A percentile compares a stretch with the other conserved stretches of the same genome.
Evolutionary conservation across 1,139 yeast species (phyloP).

Genomic region (Insectozyma bohioensis): DNA sequence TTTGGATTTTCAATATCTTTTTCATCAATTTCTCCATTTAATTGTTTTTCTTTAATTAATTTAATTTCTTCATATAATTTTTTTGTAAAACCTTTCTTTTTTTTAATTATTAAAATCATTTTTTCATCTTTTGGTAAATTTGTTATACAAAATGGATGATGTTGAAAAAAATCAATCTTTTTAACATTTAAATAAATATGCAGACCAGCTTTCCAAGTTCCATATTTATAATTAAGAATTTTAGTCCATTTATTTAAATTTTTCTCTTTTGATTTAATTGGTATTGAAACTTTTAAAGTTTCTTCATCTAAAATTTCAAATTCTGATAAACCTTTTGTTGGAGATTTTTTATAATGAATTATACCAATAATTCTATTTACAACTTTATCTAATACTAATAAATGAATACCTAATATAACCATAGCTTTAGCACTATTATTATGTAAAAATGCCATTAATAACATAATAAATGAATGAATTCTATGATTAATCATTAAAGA

Average conservation of each 20-base stretch:
- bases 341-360: slow-evolving; percentile 34
- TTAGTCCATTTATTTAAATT: slow-evolving; percentile 28
- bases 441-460: slow-evolving; percentile 45
- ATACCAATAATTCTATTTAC: slow-evolving; percentile 28
- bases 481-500: slow-evolving; percentile 47
- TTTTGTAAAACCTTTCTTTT: slow-evolving; percentile 45
- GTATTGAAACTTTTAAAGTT: slow-evolving; percentile 40
- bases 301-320: slow-evolving; percentile 43
- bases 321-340: slow-evolving; percentile 39
- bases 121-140: slow-evolving; percentile 38
- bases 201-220: slow-evolving; percentile 51
- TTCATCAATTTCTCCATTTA: slow-evolving; percentile 8
- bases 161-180: slow-evolving; percentile 36
- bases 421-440: slow-evolving; percentile 34
- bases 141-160: slow-evolving; percentile 50
- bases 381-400: slow-evolving; percentile 45
- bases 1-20: slow-evolving; percentile 11
- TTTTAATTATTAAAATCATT: slow-evolving; percentile 39
- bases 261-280: slow-evolving; percentile 23
- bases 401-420: slow-evolving; percentile 44
- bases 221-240: slow-evolving; percentile 33
- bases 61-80: slow-evolving; percentile 23
- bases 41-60: slow-evolving; percentile 18
- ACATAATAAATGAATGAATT: slow-evolving; percentile 42
- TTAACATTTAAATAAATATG: slow-evolving; percentile 43